phyloP scores from a whole-genome alignment of 129 eudicot species.

The Escallonia herrerae region DNA sequence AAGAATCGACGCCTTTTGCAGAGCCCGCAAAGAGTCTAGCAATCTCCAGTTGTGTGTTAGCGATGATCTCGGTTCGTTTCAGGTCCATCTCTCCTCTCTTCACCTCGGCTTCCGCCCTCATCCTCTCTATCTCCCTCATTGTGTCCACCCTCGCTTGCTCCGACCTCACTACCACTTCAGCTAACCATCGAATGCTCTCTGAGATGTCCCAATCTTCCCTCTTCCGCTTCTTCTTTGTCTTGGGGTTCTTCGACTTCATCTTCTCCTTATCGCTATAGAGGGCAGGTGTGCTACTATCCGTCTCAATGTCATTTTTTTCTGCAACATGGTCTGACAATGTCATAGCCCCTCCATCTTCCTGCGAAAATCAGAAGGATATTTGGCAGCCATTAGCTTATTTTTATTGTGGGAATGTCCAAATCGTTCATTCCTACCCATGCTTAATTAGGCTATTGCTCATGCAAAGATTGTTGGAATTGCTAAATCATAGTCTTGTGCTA shows the following conservation, averaged over 20 bases:
- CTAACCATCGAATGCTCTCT: constrained; percentile 76
- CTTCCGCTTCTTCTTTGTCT: constrained; percentile 26
- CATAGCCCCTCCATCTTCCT: constrained; percentile 39
- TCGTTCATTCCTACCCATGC: too few relatives aligned
- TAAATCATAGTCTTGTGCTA: too few relatives aligned
- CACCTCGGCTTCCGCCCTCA: constrained; percentile 73
- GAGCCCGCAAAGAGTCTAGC: constrained; percentile 66
- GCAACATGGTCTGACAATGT: constrained; percentile 41
- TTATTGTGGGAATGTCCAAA: too few relatives aligned
- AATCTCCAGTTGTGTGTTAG: constrained; percentile 85
- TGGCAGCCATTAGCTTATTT: background rate
- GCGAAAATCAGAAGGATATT: background rate
- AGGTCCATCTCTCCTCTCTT: constrained; percentile 87
- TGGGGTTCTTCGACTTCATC: constrained; percentile 25
- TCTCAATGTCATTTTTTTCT: constrained; percentile 45
- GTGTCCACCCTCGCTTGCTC: constrained; percentile 71
- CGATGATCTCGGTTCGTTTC: constrained; percentile 76
- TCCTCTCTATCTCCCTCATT: constrained; percentile 57
- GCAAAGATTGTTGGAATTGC: too few relatives aligned
- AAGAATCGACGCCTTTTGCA: constrained; percentile 53
- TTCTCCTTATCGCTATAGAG: constrained; percentile 48
- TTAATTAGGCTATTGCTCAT: too few relatives aligned
- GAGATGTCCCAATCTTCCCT: constrained; percentile 44
- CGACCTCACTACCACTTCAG: constrained; percentile 61
- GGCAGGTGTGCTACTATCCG: constrained; percentile 81